Base-by-base conservation (phyloP, 2,329 filamentous ascomycete genomes). In the Cercospora beticola region DNA sequence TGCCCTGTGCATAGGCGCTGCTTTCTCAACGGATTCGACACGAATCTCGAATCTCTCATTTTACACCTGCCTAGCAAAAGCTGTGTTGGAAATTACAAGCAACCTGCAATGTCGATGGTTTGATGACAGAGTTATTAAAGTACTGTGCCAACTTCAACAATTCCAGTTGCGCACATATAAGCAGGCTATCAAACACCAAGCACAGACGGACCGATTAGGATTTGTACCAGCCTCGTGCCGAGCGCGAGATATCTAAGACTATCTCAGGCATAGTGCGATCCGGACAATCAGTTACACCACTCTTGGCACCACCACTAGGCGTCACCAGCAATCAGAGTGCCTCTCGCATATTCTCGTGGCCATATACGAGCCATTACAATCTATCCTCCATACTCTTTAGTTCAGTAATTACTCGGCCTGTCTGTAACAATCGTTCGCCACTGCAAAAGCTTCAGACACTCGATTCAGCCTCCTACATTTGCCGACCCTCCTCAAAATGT, bases 181-280 rank as follows among this genome's bases (percentile, higher is more conserved):
- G 56, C 31, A 36, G 28, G 31, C 28, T 58, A 31, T 58, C 56
- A 21, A 33, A 28, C 28, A n/a, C 31, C 56, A 31, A 58, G 28
- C 14, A 14, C 56, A 58, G 56, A 58, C 56, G 56, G 56, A 18
- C 56, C 56, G 56, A 58, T 58, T 58, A 58, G 56, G 18, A 58
- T 31, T 36, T 58, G 16, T 58, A 23, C 28, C 56, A 58, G 8
- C 16, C 28, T 58, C 56, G 56, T 36, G 56, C 56, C 56, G 56
- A 58, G 56, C 56, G 56, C 26, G 28, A 58, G 56, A 58, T 31
- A 58, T 26, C 30, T 28, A 58, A 28, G 56, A 28, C 23, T 33
- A 58, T 58, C 28, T 58, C 56, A 58, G 16, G 28, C 62, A n/a
- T 28, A 65, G 49, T 31, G 21, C 33, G 4, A 57, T 56, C 18